A percentile compares a stretch with the other conserved stretches of the same genome.
Conservation (phyloP, 345 rosid genomes). For the Moricandia moricandioides region DNA sequence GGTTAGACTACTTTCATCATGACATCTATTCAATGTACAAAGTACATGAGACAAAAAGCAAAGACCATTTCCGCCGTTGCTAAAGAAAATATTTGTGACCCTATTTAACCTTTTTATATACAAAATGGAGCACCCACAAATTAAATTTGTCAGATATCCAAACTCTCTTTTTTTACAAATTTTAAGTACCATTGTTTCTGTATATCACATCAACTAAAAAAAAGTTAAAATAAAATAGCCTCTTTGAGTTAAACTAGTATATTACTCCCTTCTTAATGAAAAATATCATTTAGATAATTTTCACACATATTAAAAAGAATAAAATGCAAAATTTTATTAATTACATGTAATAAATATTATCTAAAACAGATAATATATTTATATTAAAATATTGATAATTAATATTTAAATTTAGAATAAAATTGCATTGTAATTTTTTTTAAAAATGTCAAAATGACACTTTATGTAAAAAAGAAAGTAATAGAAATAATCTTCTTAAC, state of each 20-base stretch:
- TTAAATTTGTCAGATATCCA: not conserved
- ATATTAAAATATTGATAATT: no score
- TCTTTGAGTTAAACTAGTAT: not conserved
- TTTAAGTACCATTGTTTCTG: not conserved
- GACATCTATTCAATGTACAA: constrained; percentile 22
- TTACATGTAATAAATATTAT: no score
- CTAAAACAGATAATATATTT: no score
- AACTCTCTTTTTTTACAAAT: not conserved
- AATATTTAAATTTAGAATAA: no score
- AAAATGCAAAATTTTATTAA: no score
- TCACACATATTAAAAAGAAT: no score
- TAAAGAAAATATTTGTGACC: not conserved
- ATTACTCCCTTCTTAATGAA: not conserved
- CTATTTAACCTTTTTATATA: not conserved
- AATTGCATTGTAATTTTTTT: no score
- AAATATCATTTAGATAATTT: no score
- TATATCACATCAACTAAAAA: not conserved
- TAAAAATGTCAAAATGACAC: no score
- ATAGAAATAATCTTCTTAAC: not conserved
- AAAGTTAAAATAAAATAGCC: not conserved
- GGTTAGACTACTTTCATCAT: constrained; percentile 2
- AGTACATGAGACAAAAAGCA: constrained; percentile 27
- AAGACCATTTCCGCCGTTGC: constrained; percentile 12
- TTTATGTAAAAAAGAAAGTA: no score
- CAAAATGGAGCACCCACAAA: not conserved